Percentiles rank a stretch among this genome's conserved stretches.
Evolutionary conservation across 2,329 filamentous ascomycete species (phyloP).

Genomic region (Ramularia collo-cygni): DNA sequence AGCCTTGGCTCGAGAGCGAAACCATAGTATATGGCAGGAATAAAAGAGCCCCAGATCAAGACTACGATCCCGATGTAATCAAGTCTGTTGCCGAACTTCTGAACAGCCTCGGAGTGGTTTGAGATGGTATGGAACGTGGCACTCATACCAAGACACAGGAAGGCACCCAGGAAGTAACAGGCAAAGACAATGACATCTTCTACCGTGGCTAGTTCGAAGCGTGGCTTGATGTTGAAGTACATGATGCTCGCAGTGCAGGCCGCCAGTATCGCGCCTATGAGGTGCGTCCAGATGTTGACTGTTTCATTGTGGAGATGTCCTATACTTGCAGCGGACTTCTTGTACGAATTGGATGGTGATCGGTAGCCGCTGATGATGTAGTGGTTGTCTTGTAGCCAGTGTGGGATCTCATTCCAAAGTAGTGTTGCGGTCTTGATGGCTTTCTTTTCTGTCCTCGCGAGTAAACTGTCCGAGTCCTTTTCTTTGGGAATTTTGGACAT

Average conservation of each 20-base stretch:
- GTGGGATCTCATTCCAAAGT: constrained; percentile 39
- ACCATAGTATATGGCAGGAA: constrained; percentile 82
- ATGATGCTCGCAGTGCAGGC: constrained; percentile 47
- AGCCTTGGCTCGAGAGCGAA: constrained; percentile 64
- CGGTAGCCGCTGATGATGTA: constrained; percentile 63
- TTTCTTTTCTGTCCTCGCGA: constrained; percentile 21
- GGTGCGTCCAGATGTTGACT: constrained; percentile 66
- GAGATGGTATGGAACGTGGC: constrained; percentile 75
- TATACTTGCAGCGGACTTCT: constrained; percentile 51
- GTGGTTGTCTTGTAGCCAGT: constrained; percentile 56
- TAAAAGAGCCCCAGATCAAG: constrained; percentile 84
- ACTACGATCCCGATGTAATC: constrained; percentile 93
- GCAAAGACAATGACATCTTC: constrained; percentile 65
- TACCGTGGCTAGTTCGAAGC: constrained; percentile 56
- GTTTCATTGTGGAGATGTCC: constrained; percentile 61
- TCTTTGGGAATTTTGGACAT: neutral
- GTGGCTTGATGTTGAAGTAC: constrained; percentile 52
- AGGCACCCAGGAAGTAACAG: constrained; percentile 67
- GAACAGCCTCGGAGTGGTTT: constrained; percentile 75
- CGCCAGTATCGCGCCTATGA: constrained; percentile 60
- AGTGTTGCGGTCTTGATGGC: constrained; percentile 37
- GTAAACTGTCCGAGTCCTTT: constrained; percentile 1
- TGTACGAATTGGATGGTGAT: constrained; percentile 54
- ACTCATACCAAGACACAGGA: constrained; percentile 42
- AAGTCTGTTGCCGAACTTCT: constrained; percentile 80